These are phyloP conservation scores for Aspergillus melleus DNA, from an alignment of 2,329 filamentous ascomycete species.

Conservation along the genomic window DNA sequence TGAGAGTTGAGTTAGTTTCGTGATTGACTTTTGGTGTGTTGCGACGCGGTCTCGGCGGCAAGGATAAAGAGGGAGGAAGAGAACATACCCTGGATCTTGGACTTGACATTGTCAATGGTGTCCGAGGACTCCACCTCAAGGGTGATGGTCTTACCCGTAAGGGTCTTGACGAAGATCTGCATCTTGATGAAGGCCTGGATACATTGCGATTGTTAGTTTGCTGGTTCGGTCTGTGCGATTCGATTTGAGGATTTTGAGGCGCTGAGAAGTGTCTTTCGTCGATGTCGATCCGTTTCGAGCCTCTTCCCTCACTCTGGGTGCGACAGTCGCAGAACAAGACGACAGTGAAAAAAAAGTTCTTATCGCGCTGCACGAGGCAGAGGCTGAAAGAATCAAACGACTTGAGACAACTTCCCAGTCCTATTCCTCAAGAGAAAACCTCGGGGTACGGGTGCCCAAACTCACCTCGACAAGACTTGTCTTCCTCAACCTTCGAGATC, in stretches of 20 bases:
- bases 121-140: slow-evolving; percentile 99
- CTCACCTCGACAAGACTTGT: slow-evolving; percentile 61
- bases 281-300: slow-evolving; percentile 1
- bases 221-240: background rate
- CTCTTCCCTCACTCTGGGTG: background rate
- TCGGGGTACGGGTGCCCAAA: slow-evolving; percentile 14
- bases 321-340: background rate
- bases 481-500: slow-evolving; percentile 58
- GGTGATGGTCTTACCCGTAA: slow-evolving; percentile 99
- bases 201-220: slow-evolving; percentile 17
- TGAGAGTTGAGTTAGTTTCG: background rate
- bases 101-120: slow-evolving; percentile 99
- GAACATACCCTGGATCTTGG: slow-evolving; percentile 74
- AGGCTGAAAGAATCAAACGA: background rate
- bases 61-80: too few species aligned
- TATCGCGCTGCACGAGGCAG: background rate
- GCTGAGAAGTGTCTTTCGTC: background rate
- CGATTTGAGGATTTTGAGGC: background rate
- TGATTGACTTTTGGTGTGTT: background rate
- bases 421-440: background rate
- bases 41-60: background rate
- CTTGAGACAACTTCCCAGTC: background rate
- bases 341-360: background rate
- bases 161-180: slow-evolving; percentile 61
- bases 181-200: slow-evolving; percentile 48